Conservation (phyloP, 352 stramenopile species). For the Phytophthora cactorum region DNA sequence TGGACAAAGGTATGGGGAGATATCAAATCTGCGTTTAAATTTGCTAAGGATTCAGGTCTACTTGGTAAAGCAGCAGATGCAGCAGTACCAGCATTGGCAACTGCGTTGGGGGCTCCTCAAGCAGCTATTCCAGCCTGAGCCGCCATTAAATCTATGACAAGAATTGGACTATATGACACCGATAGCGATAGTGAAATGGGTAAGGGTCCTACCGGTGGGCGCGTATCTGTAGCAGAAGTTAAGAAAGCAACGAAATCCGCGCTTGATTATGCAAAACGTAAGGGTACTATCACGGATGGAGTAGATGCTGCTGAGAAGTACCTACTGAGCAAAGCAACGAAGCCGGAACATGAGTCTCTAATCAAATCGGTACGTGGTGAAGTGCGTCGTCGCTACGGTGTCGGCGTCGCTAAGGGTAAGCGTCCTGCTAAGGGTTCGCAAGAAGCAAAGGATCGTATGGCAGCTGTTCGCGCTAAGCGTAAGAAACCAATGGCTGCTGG, state of each 20-base stretch:
- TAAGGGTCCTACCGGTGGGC: too few species aligned
- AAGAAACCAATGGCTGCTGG: neutral
- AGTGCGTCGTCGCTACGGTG: neutral
- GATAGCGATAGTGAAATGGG: neutral
- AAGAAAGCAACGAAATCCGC: neutral
- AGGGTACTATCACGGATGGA: conserved; percentile 9
- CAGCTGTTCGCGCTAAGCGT: conserved; percentile 2
- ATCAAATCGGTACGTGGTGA: conserved; percentile 5
- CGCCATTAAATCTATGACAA: conserved; percentile 3
- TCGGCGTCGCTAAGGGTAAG: conserved; percentile 6
- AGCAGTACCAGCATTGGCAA: neutral
- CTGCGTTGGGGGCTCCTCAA: neutral
- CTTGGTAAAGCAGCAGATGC: neutral
- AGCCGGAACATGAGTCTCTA: conserved; percentile 6
- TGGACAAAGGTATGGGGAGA: too few species aligned
- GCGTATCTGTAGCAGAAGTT: conserved; percentile 1
- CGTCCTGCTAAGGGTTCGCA: neutral
- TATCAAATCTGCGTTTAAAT: conserved; percentile 11
- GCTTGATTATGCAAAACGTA: conserved; percentile 10
- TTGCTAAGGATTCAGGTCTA: neutral
- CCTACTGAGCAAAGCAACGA: conserved; percentile 9
- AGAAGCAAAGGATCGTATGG: conserved; percentile 15
- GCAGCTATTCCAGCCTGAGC: conserved; percentile 1
- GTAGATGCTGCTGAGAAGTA: conserved; percentile 4
- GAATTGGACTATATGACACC: conserved; percentile 3